A percentile compares a stretch with the other conserved stretches of the same genome.
Conservation (phyloP, 352 stramenopile genomes). For the Globisporangium polare region DNA sequence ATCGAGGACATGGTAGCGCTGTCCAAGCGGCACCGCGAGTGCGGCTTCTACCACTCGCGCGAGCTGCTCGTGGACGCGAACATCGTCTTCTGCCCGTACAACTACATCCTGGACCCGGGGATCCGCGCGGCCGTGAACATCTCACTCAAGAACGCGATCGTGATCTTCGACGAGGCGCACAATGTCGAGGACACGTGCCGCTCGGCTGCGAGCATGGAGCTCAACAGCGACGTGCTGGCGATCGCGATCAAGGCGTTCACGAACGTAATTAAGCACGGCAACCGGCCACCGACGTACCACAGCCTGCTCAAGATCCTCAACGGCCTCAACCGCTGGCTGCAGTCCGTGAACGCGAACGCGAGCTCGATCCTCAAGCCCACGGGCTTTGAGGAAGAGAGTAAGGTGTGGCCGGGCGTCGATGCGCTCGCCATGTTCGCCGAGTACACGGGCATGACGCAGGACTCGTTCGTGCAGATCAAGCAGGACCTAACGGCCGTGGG, state of each 20-base stretch:
- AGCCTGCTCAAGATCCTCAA: conserved; percentile 62
- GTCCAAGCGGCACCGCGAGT: conserved; percentile 74
- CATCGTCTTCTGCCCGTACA: conserved; percentile 88
- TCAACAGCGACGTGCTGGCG: conserved; percentile 47
- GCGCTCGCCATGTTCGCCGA: conserved; percentile 70
- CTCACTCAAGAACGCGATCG: conserved; percentile 65
- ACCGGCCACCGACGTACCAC: conserved; percentile 37
- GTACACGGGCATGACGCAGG: conserved; percentile 47
- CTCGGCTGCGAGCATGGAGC: conserved; percentile 68
- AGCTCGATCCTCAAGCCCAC: conserved; percentile 43
- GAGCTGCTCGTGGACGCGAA: conserved; percentile 51
- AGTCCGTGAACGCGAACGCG: conserved; percentile 36
- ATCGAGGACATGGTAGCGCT: conserved; percentile 79
- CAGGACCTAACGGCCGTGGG: conserved; percentile 38
- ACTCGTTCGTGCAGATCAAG: conserved; percentile 42
- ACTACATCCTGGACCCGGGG: conserved; percentile 77
- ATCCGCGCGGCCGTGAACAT: conserved; percentile 73
- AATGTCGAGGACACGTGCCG: conserved; percentile 87
- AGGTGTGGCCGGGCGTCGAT: conserved; percentile 59
- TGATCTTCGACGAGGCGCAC: conserved; percentile 85
- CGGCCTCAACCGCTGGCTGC: conserved; percentile 55
- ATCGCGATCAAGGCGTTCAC: conserved; percentile 60
- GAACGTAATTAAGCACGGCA: conserved; percentile 60
- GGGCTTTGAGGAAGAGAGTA: conserved; percentile 70
- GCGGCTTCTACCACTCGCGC: conserved; percentile 69